Conservation (phyloP, 169 alveolate species). For the Cytauxzoon felis region DNA sequence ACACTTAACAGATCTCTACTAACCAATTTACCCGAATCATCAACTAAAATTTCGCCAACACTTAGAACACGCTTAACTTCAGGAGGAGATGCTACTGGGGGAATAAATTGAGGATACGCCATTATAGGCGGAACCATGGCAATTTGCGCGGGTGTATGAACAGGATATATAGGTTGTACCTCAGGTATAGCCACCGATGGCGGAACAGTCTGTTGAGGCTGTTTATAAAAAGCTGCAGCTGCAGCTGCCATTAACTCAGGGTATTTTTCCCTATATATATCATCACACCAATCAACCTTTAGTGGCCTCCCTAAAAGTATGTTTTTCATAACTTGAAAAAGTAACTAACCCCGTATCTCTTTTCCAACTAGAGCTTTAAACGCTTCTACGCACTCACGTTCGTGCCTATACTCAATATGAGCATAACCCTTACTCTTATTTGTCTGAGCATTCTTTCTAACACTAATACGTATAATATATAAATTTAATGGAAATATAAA, state of each 20-base stretch:
- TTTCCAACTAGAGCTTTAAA: constrained; percentile 48
- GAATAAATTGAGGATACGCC: not conserved
- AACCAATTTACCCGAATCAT: constrained; percentile 22
- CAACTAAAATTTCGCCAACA: constrained; percentile 4
- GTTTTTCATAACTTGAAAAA: not conserved
- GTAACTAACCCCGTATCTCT: constrained; percentile 41
- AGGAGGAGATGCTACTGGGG: not conserved
- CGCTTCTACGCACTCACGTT: constrained; percentile 58
- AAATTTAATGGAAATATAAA: not conserved
- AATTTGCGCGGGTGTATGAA: not conserved
- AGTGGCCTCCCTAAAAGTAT: constrained; percentile 21
- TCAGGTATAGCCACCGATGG: no score
- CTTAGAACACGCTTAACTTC: not conserved
- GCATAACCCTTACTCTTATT: constrained; percentile 63
- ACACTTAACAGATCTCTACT: constrained; percentile 19
- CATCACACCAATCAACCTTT: constrained; percentile 59
- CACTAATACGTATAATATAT: constrained; percentile 1
- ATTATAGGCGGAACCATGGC: not conserved
- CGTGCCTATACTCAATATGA: constrained; percentile 56
- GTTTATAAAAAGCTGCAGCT: not conserved
- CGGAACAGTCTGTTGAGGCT: no score
- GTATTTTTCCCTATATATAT: constrained; percentile 26
- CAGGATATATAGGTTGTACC: no score
- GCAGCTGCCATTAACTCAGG: constrained; percentile 45
- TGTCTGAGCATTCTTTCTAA: constrained; percentile 49